Conservation (phyloP, 768 basidiomycete species). For the Rhizopogon vulgaris region DNA sequence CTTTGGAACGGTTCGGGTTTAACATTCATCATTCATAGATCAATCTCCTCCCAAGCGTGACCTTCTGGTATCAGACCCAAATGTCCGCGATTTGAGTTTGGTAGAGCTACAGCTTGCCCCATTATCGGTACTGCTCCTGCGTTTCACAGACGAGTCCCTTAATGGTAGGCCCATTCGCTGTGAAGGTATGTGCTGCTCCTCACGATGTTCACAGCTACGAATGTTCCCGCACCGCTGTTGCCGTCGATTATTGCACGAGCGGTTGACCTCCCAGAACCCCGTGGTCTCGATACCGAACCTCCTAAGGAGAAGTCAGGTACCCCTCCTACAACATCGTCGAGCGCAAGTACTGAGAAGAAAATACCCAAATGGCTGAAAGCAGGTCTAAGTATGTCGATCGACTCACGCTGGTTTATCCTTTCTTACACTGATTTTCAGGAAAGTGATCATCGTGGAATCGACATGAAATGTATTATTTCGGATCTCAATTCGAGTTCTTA, state of each 20-base stretch:
- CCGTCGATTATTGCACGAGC: slow-evolving; percentile 51
- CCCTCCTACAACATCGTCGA: slow-evolving; percentile 8
- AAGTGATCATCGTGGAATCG: slow-evolving; percentile 28
- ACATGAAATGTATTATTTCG: slow-evolving; percentile 1
- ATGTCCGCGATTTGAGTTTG: slow-evolving; percentile 62
- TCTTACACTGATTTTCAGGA: slow-evolving; percentile 8
- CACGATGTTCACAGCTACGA: slow-evolving; percentile 35
- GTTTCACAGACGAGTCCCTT: slow-evolving; percentile 65
- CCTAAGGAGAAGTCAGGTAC: slow-evolving; percentile 6
- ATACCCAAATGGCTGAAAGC: slow-evolving; percentile 78
- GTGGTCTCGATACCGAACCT: slow-evolving; percentile 24
- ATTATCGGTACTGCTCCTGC: slow-evolving; percentile 68
- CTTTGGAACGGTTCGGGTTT: background rate
- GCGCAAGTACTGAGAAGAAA: slow-evolving; percentile 40
- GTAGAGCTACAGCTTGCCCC: slow-evolving; percentile 72
- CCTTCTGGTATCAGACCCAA: slow-evolving; percentile 72
- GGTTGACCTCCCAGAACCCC: slow-evolving; percentile 61
- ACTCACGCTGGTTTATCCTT: background rate
- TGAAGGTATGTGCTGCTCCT: background rate
- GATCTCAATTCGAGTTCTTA: background rate
- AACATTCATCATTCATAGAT: slow-evolving; percentile 36
- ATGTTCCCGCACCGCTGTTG: slow-evolving; percentile 59
- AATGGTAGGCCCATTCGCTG: slow-evolving; percentile 43
- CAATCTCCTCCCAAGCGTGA: slow-evolving; percentile 81
- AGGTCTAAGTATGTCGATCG: slow-evolving; percentile 42